Base-by-base conservation (phyloP, 805 yeast species). In the Cephaloascus albidus region DNA sequence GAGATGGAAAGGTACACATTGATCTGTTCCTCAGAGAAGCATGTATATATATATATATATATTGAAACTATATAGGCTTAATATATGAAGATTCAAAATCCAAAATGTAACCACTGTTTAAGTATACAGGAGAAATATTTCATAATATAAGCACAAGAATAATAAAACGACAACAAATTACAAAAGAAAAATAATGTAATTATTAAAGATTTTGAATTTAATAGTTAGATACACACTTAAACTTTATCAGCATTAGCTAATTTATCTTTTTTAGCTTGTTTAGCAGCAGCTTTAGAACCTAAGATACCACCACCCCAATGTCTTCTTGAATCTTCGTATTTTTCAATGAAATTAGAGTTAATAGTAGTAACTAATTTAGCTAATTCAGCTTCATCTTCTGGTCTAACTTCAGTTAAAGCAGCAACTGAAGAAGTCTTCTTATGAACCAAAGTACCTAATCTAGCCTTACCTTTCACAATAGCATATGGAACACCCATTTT, bases 251-350 rank as follows among this genome's bases (percentile, higher is more conserved):
- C 28, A 23, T 58, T 70, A 55, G 72, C 53, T 55, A 72, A 70
- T 71, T 73, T 79, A 52, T 78, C 81, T 63, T 68, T 80, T 81
- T 85, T 86, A 58, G 78, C 89, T 50, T 68, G 64, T 76, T 83
- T 86, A 62, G 81, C 93, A 61, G 76, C 78, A 61, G 97, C 87
- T 78, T 90, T 93, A 58, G 84, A 74, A 70, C 97, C 96, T 79
- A 93, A 75, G 71, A 87, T 65, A 79, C 98, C 98, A 79, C 98
- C 98, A 79, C 97, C 97, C 98, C 98, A 90, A 83, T 87, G 95
- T 76, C 86, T 88, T 81, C 94, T 90, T 65, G 77, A 63, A 58
- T 93, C 97, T 63, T 90, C 97, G 84, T 82, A 86, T 74, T 87
- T 86, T 65, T 85, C 95, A 58, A 71, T 68, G 73, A 83, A 90